phyloP scores from a whole-genome alignment of 208 protist genomes.

The Leptomonas seymouri region DNA sequence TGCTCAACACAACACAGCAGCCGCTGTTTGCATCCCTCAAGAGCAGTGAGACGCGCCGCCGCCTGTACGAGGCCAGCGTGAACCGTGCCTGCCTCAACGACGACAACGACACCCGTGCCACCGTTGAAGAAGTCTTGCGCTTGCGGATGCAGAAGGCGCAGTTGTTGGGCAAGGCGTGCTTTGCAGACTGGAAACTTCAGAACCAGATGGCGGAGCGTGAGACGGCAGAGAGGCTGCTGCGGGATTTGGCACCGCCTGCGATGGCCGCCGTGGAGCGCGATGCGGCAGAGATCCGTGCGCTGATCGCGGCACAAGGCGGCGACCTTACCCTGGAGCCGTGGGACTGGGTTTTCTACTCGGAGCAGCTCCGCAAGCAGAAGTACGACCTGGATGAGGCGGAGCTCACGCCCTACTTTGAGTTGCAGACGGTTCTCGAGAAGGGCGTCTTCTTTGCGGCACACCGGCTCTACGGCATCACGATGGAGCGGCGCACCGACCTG shows the following conservation, averaged over 20 bases:
- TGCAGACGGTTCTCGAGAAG: constrained; percentile 48
- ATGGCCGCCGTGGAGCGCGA: constrained; percentile 36
- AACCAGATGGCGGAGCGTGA: constrained; percentile 50
- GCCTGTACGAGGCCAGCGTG: constrained; percentile 45
- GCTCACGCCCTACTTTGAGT: constrained; percentile 59
- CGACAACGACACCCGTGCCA: constrained; percentile 38
- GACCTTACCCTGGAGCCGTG: constrained; percentile 40
- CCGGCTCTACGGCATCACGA: constrained; percentile 51
- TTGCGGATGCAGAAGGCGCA: constrained; percentile 54
- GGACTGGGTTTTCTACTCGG: constrained; percentile 58
- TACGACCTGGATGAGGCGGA: constrained; percentile 52
- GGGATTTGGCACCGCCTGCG: constrained; percentile 24
- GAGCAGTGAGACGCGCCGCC: constrained; percentile 37
- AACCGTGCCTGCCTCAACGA: constrained; percentile 29
- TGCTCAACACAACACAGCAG: constrained; percentile 62
- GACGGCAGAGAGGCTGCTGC: constrained; percentile 40
- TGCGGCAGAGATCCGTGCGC: constrained; percentile 28
- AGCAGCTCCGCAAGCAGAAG: constrained; percentile 46
- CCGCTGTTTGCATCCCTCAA: constrained; percentile 36
- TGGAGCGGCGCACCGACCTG: constrained; percentile 45
- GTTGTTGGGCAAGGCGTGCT: constrained; percentile 49
- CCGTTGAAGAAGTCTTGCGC: constrained; percentile 41
- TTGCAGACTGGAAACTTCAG: constrained; percentile 60
- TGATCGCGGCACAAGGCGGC: constrained; percentile 18
- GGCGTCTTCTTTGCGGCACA: constrained; percentile 56